Conservation (phyloP, 1,284 basidiomycete genomes). For the Peniophora sp. region DNA sequence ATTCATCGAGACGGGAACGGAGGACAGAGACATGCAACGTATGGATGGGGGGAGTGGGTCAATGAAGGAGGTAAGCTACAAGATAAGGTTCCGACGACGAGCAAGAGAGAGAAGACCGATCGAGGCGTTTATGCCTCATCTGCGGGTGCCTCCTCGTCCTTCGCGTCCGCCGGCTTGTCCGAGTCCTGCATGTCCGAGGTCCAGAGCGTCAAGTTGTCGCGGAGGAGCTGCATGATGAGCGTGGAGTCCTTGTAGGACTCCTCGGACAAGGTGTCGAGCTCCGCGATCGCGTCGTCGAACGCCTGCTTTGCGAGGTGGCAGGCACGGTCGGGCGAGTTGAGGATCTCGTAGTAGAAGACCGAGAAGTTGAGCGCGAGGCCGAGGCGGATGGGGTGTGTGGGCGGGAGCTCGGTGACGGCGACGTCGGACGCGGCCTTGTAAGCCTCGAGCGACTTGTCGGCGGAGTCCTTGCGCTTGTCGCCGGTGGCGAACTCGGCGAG, state of each 20-base stretch:
- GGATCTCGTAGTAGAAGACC: constrained; percentile 99
- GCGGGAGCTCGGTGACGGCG: constrained; percentile 95
- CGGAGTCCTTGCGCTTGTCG: constrained; percentile 97
- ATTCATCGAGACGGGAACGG: neutral
- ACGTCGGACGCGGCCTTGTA: constrained; percentile 99
- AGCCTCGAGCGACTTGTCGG: constrained; percentile 97
- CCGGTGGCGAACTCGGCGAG: constrained; percentile 99
- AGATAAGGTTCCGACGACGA: neutral
- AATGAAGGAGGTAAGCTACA: neutral
- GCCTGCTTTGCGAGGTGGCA: constrained; percentile 99
- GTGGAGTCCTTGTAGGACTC: constrained; percentile 99
- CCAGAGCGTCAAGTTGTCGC: constrained; percentile 98
- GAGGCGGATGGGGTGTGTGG: constrained; percentile 98
- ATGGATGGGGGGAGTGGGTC: neutral
- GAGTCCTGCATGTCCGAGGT: constrained; percentile 92
- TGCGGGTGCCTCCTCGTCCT: constrained; percentile 54
- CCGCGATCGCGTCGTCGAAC: constrained; percentile 98
- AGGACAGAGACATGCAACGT: constrained; percentile 2
- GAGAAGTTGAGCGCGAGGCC: constrained; percentile 99
- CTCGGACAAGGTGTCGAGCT: constrained; percentile 98
- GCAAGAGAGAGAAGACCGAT: constrained; percentile 1
- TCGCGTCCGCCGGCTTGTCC: constrained; percentile 60
- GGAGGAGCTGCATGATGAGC: constrained; percentile 97
- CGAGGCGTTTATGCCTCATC: constrained; percentile 34
- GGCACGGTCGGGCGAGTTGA: constrained; percentile 98